These are phyloP conservation scores for Cladobotryum mycophilum DNA, from an alignment of 2,329 filamentous ascomycete species.

Conservation along the genomic window DNA sequence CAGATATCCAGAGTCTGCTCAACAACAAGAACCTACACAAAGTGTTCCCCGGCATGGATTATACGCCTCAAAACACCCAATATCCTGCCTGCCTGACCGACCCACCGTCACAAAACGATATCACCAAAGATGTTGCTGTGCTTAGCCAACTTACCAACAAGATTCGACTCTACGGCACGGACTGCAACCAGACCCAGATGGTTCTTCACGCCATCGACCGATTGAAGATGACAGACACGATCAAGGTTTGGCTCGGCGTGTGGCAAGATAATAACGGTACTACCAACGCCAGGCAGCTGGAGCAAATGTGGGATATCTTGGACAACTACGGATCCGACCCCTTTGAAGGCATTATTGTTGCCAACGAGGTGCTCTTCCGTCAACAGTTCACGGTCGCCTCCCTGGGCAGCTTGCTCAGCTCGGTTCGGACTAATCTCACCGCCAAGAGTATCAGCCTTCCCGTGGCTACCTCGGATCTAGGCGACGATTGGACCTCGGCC, in stretches of 20 bases:
- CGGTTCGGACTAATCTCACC: conserved; percentile 68
- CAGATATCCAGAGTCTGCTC: conserved; percentile 74
- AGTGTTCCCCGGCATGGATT: conserved; percentile 92
- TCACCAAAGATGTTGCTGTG: conserved; percentile 85
- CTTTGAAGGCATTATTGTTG: conserved; percentile 76
- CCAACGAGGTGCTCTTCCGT: conserved; percentile 74
- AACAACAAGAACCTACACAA: conserved; percentile 79
- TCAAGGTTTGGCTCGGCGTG: conserved; percentile 92
- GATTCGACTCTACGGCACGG: conserved; percentile 85
- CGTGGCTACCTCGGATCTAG: conserved; percentile 82
- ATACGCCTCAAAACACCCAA: conserved; percentile 85
- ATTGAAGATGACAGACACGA: conserved; percentile 60
- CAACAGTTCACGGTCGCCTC: conserved; percentile 62
- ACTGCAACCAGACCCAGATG: conserved; percentile 97
- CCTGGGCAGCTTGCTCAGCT: conserved; percentile 58
- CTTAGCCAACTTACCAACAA: conserved; percentile 85
- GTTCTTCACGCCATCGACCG: conserved; percentile 73
- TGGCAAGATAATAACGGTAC: conserved; percentile 83
- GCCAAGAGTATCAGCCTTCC: conserved; percentile 61
- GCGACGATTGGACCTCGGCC: conserved; percentile 72
- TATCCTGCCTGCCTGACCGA: conserved; percentile 75
- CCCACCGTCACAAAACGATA: conserved; percentile 85
- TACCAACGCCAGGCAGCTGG: conserved; percentile 75
- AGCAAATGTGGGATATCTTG: conserved; percentile 78
- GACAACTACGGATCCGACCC: conserved; percentile 59